Evolutionary conservation across 345 rosid genomes (phyloP).

Genomic region (Psidium guajava): DNA sequence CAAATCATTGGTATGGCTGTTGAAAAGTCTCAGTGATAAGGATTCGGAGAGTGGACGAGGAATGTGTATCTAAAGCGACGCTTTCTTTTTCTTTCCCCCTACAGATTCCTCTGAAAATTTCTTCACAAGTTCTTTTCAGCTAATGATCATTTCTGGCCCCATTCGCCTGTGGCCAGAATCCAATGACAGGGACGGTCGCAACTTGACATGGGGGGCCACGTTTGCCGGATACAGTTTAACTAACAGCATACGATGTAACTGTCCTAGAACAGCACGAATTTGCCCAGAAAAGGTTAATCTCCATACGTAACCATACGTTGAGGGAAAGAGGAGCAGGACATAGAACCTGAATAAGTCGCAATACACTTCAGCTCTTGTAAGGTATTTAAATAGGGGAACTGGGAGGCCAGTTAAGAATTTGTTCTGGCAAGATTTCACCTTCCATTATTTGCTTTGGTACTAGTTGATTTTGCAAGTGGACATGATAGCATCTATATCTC

Average conservation of each 20-base stretch:
- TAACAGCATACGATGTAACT: neutral
- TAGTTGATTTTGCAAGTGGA: neutral
- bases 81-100: constrained; percentile 5
- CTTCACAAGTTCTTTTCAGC: constrained; percentile 32
- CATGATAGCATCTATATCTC: neutral
- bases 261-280: neutral
- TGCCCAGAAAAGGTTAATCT: neutral
- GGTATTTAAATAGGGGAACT: neutral
- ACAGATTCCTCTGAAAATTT: constrained; percentile 27
- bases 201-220: constrained; percentile 15
- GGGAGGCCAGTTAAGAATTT: neutral
- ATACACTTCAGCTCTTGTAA: neutral
- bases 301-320: neutral
- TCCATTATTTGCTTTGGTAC: neutral
- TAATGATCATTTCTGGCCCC: constrained; percentile 41
- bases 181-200: constrained; percentile 21
- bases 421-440: neutral
- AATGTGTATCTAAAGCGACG: constrained; percentile 7
- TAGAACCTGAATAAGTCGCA: neutral
- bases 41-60: constrained; percentile 18
- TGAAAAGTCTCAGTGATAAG: constrained; percentile 15
- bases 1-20: too few relatives aligned
- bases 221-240: neutral
- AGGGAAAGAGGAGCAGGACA: neutral
- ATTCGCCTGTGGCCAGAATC: constrained; percentile 21